Percentiles rank a stretch among this genome's conserved stretches.
These are phyloP conservation scores for Talaromyces nanjingensis DNA, from an alignment of 495 filamentous ascomycete species.

Conservation along the genomic window DNA sequence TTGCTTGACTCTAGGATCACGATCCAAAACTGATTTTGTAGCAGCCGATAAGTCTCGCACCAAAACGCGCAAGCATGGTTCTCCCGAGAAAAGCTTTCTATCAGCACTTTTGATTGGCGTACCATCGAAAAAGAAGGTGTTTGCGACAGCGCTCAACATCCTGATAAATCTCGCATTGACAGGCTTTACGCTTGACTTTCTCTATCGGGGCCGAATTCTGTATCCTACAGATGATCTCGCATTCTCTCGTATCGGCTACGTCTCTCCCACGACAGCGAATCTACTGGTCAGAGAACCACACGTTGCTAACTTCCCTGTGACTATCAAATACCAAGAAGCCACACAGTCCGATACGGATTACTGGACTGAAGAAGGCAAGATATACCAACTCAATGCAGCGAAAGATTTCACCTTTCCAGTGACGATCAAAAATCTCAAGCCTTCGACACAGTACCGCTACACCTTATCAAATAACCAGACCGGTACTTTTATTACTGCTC, in stretches of 20 bases:
- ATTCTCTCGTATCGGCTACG: conserved; percentile 78
- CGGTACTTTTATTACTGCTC: conserved; percentile 69
- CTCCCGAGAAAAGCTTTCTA: conserved; percentile 16
- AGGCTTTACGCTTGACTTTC: conserved; percentile 62
- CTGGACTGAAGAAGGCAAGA: conserved; percentile 61
- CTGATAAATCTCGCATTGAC: conserved; percentile 63
- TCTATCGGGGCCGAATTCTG: conserved; percentile 59
- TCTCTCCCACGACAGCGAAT: conserved; percentile 73
- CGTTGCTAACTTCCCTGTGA: conserved; percentile 62
- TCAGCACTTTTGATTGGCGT: conserved; percentile 69
- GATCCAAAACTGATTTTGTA: background rate
- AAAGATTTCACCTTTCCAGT: conserved; percentile 77
- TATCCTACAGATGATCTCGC: conserved; percentile 68
- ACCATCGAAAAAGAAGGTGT: conserved; percentile 50
- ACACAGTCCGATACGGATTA: conserved; percentile 15
- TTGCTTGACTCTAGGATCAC: background rate
- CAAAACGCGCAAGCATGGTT: background rate
- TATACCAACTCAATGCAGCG: conserved; percentile 57
- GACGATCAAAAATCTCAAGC: conserved; percentile 43
- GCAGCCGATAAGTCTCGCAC: background rate
- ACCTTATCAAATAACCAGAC: conserved; percentile 74
- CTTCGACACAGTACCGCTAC: conserved; percentile 70
- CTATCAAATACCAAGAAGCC: conserved; percentile 52
- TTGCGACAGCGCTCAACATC: conserved; percentile 57
- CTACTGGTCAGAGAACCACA: conserved; percentile 82